Percentiles rank a stretch among this genome's conserved stretches.
These are phyloP conservation scores for Vitis hybrid DNA, from an alignment of 177 flowering plant genomes.

Conservation along the genomic window DNA sequence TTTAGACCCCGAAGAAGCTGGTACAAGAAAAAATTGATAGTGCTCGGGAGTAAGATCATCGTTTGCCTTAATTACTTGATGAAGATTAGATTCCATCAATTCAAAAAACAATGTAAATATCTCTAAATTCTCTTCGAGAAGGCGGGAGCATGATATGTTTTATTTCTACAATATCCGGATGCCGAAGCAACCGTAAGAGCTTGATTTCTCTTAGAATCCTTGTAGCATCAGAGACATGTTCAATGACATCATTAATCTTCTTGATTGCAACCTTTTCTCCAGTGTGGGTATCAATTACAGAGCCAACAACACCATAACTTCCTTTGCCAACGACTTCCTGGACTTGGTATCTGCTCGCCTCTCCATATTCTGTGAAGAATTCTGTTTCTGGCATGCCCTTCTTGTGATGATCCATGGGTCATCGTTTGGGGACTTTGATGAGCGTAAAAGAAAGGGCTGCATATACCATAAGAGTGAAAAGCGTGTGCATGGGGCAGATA, in stretches of 20 bases:
- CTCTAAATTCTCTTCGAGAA: conserved; percentile 70
- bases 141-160: conserved; percentile 86
- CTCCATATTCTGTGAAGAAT: conserved; percentile 80
- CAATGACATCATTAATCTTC: conserved; percentile 82
- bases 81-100: conserved; percentile 85
- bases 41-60: conserved; percentile 81
- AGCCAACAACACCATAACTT: conserved; percentile 74
- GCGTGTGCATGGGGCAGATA: too few species aligned
- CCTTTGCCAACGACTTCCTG: conserved; percentile 81
- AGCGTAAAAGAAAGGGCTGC: conserved; percentile 21
- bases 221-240: conserved; percentile 85
- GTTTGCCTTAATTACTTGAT: conserved; percentile 81
- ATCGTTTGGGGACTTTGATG: conserved; percentile 28
- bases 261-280: conserved; percentile 80
- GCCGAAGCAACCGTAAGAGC: conserved; percentile 72
- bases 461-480: too few species aligned
- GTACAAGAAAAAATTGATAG: conserved; percentile 69
- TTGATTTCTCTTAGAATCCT: conserved; percentile 75
- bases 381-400: conserved; percentile 49
- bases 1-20: conserved; percentile 79
- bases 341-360: conserved; percentile 61
- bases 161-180: conserved; percentile 77
- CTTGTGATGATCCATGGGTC: conserved; percentile 36
- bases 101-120: conserved; percentile 75
- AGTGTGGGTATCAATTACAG: conserved; percentile 63